Evolutionary conservation across 2,329 filamentous ascomycete genomes (phyloP).

Genomic region (Dactylellina drechsleri): DNA sequence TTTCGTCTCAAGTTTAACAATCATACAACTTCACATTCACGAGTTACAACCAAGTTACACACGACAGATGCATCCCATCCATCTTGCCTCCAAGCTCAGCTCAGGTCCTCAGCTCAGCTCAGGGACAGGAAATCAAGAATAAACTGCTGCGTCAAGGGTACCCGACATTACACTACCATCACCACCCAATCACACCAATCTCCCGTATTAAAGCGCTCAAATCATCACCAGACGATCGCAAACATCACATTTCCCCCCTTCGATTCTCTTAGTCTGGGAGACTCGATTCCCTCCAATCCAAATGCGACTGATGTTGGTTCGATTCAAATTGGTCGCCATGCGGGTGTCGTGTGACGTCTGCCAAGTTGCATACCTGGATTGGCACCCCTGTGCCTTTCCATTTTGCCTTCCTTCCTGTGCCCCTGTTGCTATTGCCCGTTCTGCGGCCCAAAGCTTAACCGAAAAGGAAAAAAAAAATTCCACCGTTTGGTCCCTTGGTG

Average conservation of each 20-base stretch:
- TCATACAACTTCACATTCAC: too few species aligned
- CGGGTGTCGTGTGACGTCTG: constrained; percentile 47
- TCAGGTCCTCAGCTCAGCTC: too few species aligned
- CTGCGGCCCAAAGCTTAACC: constrained; percentile 25
- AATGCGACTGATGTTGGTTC: constrained; percentile 9
- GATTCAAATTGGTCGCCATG: too few species aligned
- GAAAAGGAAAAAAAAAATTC: constrained; percentile 7
- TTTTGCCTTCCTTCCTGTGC: too few species aligned
- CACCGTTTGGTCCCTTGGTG: neutral
- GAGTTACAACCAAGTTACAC: too few species aligned
- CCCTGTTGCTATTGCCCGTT: neutral
- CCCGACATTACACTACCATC: neutral
- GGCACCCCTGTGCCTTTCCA: too few species aligned
- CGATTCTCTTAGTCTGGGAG: neutral
- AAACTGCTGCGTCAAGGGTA: too few species aligned
- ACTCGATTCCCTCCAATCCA: neutral
- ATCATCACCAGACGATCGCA: constrained; percentile 14
- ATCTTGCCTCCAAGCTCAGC: too few species aligned
- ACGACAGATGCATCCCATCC: too few species aligned
- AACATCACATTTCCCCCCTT: constrained; percentile 5
- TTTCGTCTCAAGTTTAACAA: too few species aligned
- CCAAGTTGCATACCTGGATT: constrained; percentile 29
- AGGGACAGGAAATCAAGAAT: too few species aligned
- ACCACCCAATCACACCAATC: neutral
- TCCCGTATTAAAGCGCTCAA: neutral